A percentile compares a stretch with the other conserved stretches of the same genome.
These are phyloP conservation scores for Monosporascus sp. DNA, from an alignment of 2,329 filamentous ascomycete genomes.

Conservation along the genomic window DNA sequence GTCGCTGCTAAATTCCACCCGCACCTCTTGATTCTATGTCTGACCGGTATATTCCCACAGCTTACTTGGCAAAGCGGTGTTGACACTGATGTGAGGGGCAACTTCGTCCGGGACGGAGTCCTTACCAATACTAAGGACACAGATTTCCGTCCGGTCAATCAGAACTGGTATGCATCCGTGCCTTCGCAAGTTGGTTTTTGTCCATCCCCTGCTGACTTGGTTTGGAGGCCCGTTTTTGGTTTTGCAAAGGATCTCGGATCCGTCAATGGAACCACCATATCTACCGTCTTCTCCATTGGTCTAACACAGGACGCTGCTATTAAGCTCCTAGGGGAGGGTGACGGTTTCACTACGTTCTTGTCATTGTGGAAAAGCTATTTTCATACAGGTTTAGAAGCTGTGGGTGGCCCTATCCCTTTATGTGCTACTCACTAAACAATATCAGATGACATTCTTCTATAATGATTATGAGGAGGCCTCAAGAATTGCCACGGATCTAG, in stretches of 20 bases:
- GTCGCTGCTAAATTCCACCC: conserved; percentile 11
- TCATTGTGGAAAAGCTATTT: conserved; percentile 78
- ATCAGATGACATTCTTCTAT: conserved; percentile 64
- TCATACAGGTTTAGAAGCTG: conserved; percentile 51
- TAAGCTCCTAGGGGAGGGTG: conserved; percentile 65
- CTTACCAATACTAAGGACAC: conserved; percentile 61
- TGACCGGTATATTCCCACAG: conserved; percentile 26
- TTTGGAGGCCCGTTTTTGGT: conserved; percentile 68
- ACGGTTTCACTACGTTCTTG: conserved; percentile 56
- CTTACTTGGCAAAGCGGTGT: conserved; percentile 67
- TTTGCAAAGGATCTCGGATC: conserved; percentile 59
- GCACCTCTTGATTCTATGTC: background rate
- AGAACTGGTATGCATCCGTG: conserved; percentile 41
- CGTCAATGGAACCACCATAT: conserved; percentile 30
- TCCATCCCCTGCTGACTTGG: conserved; percentile 2
- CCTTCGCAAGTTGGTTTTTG: background rate
- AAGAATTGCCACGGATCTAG: conserved; percentile 57
- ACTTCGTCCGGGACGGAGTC: conserved; percentile 58
- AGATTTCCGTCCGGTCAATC: conserved; percentile 60
- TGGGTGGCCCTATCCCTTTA: conserved; percentile 19
- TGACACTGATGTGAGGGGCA: conserved; percentile 58
- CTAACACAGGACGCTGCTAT: conserved; percentile 72
- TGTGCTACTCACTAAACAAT: conserved; percentile 3
- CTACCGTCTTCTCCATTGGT: conserved; percentile 67
- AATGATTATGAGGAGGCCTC: conserved; percentile 62